Conservation (phyloP, 805 yeast genomes). For the Candida stauntonica region DNA sequence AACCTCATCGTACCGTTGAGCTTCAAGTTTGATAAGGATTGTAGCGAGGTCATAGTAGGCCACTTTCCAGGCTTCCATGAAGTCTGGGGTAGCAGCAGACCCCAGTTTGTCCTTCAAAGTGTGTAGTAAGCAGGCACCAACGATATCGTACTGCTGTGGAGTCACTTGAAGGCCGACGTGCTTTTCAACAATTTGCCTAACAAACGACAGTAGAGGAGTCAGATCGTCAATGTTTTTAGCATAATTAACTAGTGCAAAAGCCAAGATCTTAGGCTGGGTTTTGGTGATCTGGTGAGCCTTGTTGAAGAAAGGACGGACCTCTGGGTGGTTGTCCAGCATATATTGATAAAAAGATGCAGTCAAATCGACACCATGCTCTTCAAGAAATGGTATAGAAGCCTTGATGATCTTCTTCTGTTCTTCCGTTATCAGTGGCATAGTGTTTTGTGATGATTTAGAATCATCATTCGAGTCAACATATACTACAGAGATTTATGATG, state of each 20-base stretch:
- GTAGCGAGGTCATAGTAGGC: conserved; percentile 66
- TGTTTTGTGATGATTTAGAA: no score
- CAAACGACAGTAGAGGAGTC: conserved; percentile 47
- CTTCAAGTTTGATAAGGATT: conserved; percentile 53
- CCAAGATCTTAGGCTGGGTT: conserved; percentile 60
- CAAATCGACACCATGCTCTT: conserved; percentile 48
- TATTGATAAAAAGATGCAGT: conserved; percentile 50
- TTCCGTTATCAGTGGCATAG: no score
- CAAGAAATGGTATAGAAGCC: conserved; percentile 52
- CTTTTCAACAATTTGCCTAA: conserved; percentile 56
- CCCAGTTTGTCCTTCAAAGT: conserved; percentile 56
- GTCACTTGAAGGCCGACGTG: conserved; percentile 60
- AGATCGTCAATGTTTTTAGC: conserved; percentile 61
- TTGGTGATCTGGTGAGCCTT: conserved; percentile 49
- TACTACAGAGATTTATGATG: no score
- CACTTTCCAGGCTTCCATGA: conserved; percentile 57
- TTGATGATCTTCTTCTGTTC: conserved; percentile 35
- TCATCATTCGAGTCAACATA: no score
- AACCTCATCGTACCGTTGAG: conserved; percentile 36
- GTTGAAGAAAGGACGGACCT: conserved; percentile 58
- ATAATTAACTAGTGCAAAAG: conserved; percentile 55
- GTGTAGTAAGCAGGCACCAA: conserved; percentile 51
- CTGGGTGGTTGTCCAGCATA: conserved; percentile 51
- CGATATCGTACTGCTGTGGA: conserved; percentile 64
- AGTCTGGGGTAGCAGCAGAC: conserved; percentile 51